phyloP scores from a whole-genome alignment of 2,329 filamentous ascomycete species.

The Hirsutella thompsonii region DNA sequence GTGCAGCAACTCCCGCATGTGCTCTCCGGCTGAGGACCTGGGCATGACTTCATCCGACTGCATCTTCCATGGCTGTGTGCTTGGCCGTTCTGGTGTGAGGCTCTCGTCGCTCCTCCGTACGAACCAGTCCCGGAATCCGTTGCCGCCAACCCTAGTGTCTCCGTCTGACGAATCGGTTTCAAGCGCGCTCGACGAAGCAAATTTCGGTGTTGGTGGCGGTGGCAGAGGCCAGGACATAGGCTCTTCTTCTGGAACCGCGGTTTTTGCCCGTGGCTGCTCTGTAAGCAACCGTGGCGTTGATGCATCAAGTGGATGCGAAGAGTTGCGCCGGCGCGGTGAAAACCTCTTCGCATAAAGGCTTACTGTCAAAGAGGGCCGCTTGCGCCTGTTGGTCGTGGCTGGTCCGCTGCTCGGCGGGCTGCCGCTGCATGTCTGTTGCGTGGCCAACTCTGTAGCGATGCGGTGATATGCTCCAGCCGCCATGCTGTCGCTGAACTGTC shows the following conservation, averaged over 20 bases:
- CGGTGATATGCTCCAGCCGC: constrained; percentile 22
- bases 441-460: constrained; percentile 19
- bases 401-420: not conserved
- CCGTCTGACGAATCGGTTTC: constrained; percentile 16
- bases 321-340: constrained; percentile 11
- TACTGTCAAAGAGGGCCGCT: constrained; percentile 9
- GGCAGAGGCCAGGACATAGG: not conserved
- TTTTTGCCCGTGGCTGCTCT: not conserved
- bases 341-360: constrained; percentile 15
- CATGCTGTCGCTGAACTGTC: constrained; percentile 16
- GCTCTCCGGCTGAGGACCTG: not conserved
- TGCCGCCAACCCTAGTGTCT: constrained; percentile 14
- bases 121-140: constrained; percentile 7
- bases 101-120: constrained; percentile 2
- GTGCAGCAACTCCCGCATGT: constrained; percentile 7
- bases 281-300: not conserved
- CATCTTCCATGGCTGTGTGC: not conserved
- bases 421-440: constrained; percentile 1
- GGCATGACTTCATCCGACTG: not conserved
- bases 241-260: not conserved
- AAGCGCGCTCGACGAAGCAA: constrained; percentile 16
- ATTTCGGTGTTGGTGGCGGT: not conserved
- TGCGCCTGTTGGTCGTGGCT: constrained; percentile 1
- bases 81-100: not conserved
- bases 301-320: constrained; percentile 3